phyloP scores from a whole-genome alignment of 441 rosid species.

The Populus tomentosa region DNA sequence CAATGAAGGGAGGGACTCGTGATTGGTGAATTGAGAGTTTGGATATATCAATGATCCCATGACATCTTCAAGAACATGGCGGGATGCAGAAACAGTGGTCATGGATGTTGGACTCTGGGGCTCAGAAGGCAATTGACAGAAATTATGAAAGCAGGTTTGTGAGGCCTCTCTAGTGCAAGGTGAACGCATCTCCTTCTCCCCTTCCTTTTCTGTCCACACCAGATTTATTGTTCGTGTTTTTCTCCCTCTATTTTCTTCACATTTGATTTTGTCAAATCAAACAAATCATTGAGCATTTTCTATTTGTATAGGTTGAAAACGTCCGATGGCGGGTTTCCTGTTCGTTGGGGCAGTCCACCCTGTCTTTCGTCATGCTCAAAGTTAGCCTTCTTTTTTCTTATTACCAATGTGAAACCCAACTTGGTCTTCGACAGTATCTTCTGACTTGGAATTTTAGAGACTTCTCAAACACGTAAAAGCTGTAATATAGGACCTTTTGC shows the following conservation, averaged over 20 bases:
- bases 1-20: conserved; percentile 74
- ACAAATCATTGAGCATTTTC: neutral
- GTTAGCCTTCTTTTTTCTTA: neutral
- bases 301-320: neutral
- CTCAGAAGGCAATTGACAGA: conserved; percentile 45
- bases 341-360: conserved; percentile 12
- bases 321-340: neutral
- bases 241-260: neutral
- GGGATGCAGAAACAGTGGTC: conserved; percentile 33
- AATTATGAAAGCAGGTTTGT: conserved; percentile 45
- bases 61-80: conserved; percentile 31
- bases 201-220: neutral
- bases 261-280: neutral
- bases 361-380: conserved; percentile 12
- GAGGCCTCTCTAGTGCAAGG: conserved; percentile 38
- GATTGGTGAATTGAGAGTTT: conserved; percentile 64
- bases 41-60: conserved; percentile 38
- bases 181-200: conserved; percentile 29
- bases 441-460: neutral
- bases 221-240: neutral
- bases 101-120: conserved; percentile 17
- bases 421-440: neutral
- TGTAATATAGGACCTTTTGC: neutral
- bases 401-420: neutral
- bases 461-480: neutral